A percentile compares a stretch with the other conserved stretches of the same genome.
Conservation (phyloP, 768 basidiomycete species). For the Gloeostereum incarnatum region DNA sequence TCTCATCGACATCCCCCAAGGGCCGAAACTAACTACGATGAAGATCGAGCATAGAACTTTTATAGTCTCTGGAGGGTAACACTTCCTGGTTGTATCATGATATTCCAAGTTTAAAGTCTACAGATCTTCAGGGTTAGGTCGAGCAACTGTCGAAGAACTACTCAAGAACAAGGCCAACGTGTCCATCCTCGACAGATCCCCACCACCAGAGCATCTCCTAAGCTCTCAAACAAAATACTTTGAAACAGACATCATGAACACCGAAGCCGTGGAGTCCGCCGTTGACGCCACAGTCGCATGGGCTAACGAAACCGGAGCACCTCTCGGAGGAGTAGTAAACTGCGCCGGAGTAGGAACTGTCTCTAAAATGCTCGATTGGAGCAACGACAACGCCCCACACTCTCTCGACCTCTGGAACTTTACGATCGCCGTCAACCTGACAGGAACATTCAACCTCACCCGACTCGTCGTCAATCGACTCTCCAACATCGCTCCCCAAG, state of each 20-base stretch:
- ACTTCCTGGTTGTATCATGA: neutral
- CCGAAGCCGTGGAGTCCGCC: constrained; percentile 18
- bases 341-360: constrained; percentile 25
- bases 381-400: constrained; percentile 20
- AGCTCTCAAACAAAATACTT: constrained; percentile 11
- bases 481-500: constrained; percentile 16
- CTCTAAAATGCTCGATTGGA: constrained; percentile 20
- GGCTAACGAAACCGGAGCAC: constrained; percentile 15
- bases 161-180: constrained; percentile 15
- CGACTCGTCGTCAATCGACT: constrained; percentile 23
- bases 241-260: constrained; percentile 18
- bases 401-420: constrained; percentile 25
- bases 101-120: neutral
- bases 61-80: constrained; percentile 27
- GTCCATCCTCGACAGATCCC: constrained; percentile 22
- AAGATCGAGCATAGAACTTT: constrained; percentile 24
- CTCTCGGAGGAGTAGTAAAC: constrained; percentile 27
- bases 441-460: constrained; percentile 28
- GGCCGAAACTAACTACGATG: no score
- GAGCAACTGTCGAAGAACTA: constrained; percentile 21
- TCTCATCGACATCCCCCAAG: no score
- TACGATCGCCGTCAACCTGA: constrained; percentile 25
- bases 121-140: constrained; percentile 27
- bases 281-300: constrained; percentile 17
- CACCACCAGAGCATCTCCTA: constrained; percentile 8